phyloP scores from a whole-genome alignment of 108 stramenopile species.

The Nitzschia putrida region DNA sequence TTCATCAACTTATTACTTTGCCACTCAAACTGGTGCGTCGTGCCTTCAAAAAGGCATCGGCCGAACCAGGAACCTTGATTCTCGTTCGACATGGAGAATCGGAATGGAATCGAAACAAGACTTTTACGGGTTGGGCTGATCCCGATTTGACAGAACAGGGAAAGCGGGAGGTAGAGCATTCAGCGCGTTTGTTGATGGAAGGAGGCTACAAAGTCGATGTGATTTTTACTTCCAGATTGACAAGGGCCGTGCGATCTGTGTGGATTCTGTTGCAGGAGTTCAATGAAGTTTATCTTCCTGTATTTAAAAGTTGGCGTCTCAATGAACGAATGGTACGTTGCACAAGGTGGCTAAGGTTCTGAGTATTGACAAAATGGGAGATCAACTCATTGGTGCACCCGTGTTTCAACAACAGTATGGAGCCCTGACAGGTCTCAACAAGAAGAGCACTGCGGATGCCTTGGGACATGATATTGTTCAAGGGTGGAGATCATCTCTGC shows the following conservation, averaged over 20 bases:
- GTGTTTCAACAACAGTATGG: too few species aligned
- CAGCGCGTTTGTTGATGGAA: slow-evolving; percentile 69
- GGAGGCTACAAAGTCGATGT: slow-evolving; percentile 90
- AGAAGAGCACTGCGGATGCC: slow-evolving; percentile 78
- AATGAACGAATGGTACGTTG: slow-evolving; percentile 74
- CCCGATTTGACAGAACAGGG: slow-evolving; percentile 76
- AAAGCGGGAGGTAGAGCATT: slow-evolving; percentile 60
- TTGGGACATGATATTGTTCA: slow-evolving; percentile 87
- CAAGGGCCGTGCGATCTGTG: slow-evolving; percentile 87
- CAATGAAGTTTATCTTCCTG: slow-evolving; percentile 88
- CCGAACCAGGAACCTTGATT: slow-evolving; percentile 80
- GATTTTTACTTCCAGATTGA: slow-evolving; percentile 85
- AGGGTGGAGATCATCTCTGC: slow-evolving; percentile 62
- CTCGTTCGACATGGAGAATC: slow-evolving; percentile 85
- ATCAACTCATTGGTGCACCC: too few species aligned
- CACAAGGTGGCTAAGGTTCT: neutral
- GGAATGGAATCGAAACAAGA: slow-evolving; percentile 74
- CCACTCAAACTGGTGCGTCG: slow-evolving; percentile 18
- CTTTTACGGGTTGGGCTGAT: slow-evolving; percentile 84
- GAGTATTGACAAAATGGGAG: too few species aligned
- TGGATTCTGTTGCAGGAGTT: slow-evolving; percentile 89
- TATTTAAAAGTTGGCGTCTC: slow-evolving; percentile 90
- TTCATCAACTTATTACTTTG: slow-evolving; percentile 4
- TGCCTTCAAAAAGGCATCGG: neutral
- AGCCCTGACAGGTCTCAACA: slow-evolving; percentile 85